Conservation (phyloP, 148 eudicot genomes). For the Rhododendron vialii region DNA sequence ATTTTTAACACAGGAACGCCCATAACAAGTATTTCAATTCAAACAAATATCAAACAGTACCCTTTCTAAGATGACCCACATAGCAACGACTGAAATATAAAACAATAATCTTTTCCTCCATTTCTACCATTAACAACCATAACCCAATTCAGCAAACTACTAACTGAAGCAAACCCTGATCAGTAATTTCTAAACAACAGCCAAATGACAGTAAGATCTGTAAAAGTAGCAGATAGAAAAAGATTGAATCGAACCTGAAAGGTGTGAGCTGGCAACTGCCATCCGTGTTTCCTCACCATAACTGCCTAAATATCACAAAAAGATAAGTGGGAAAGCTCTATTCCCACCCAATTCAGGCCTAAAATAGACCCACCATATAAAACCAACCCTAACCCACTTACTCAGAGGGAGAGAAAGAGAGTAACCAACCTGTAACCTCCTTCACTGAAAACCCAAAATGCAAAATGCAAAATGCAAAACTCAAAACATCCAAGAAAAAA, state of each 20-base stretch:
- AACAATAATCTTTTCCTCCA: background rate
- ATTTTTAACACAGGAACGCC: background rate
- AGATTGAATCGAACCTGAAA: conserved; percentile 58
- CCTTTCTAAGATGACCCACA: background rate
- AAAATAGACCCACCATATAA: background rate
- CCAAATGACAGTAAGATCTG: background rate
- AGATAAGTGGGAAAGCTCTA: background rate
- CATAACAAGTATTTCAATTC: background rate
- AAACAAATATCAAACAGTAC: background rate
- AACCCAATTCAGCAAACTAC: background rate
- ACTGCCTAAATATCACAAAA: conserved; percentile 15
- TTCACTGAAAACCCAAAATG: background rate
- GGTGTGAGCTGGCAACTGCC: conserved; percentile 95
- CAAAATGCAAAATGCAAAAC: background rate
- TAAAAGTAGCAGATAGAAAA: background rate
- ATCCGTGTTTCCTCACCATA: conserved; percentile 95
- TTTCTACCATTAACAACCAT: background rate
- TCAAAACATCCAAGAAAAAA: background rate
- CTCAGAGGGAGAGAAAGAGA: background rate
- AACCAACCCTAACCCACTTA: background rate
- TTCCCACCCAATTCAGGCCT: background rate
- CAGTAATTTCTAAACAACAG: background rate
- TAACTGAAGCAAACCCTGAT: background rate
- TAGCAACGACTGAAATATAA: background rate
- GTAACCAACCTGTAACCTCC: background rate